Evolutionary conservation across 2,329 filamentous ascomycete genomes (phyloP), one percentile per base, ranked within the genome.

Genomic region (Cordyceps tenuipes): DNA sequence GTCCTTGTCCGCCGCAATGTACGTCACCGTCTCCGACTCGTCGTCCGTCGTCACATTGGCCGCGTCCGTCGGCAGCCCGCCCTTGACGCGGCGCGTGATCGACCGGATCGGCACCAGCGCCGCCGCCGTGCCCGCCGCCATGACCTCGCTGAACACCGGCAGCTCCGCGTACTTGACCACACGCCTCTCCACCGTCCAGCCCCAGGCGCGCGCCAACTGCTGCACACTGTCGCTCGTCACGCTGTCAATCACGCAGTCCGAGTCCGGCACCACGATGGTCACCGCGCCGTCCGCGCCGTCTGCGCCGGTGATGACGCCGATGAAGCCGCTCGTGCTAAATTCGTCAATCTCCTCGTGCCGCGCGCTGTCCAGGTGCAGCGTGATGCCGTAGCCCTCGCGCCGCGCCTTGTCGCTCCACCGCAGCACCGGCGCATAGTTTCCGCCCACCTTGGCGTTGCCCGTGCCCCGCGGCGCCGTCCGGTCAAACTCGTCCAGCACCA

Each of bases 401-500:
- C 87, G 79, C 1, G 94, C 93, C 69, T 83, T 87, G 67, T 96
- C 91, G 69, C 90, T 95, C 81, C 90, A 91, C 60, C 89, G 81
- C 68, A 97, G 75, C 5, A 97, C 93, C 3, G 93, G 93, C 10
- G 92, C 93, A 71, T 97, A 97, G 76, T 97, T 97, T 15, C 93
- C 94, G 29, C 94, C 93, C 3, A 97, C 82, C 76, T 97, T 97
- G n/a, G 91, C 93, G 63, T 85, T 87, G 0, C 93, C 93, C 0
- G 90, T 95, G 0, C 93, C 93, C 67, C 91, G 85, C 1, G 94
- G 93, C n/a, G 93, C 93, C 0, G 92, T 84, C 34, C 93, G 89
- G 73, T 97, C 93, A 71, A 97, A 97, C 34, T 94, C 88, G 68
- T 97, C 93, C 3, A 97, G 80, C 62, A 97, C 89, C 57, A 97